Conservation (phyloP, 495 filamentous ascomycete species). For the Aspergillus ellipticus region DNA sequence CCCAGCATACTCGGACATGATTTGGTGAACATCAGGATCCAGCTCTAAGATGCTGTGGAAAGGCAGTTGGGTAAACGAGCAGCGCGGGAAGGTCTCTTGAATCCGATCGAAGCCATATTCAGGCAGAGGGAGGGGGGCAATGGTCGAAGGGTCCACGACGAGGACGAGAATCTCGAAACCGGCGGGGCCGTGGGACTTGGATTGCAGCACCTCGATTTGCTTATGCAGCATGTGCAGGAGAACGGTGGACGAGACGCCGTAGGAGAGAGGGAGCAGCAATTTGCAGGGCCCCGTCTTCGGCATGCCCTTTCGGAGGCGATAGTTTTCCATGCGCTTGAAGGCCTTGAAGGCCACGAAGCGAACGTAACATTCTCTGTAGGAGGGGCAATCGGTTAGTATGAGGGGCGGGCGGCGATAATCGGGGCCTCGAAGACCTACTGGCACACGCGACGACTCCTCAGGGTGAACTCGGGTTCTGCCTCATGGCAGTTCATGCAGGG, state of each 20-base stretch:
- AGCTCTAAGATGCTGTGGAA: slow-evolving; percentile 56
- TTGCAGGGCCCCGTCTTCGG: slow-evolving; percentile 39
- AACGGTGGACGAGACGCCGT: slow-evolving; percentile 76
- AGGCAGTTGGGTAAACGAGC: slow-evolving; percentile 50
- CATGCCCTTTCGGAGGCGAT: slow-evolving; percentile 38
- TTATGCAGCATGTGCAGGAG: slow-evolving; percentile 71
- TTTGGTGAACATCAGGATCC: slow-evolving; percentile 29
- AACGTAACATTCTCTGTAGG: slow-evolving; percentile 66
- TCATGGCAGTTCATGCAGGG: slow-evolving; percentile 43
- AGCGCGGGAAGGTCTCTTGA: slow-evolving; percentile 54
- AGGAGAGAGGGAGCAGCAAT: slow-evolving; percentile 75
- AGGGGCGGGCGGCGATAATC: not conserved
- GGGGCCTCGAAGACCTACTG: slow-evolving; percentile 41
- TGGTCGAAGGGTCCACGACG: slow-evolving; percentile 55
- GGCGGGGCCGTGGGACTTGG: slow-evolving; percentile 49
- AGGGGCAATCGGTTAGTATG: slow-evolving; percentile 11
- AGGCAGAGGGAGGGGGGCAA: slow-evolving; percentile 23
- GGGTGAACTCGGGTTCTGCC: slow-evolving; percentile 31
- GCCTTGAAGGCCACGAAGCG: slow-evolving; percentile 72
- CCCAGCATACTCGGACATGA: slow-evolving; percentile 27
- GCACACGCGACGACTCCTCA: slow-evolving; percentile 46
- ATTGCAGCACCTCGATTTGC: slow-evolving; percentile 58
- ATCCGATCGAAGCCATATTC: slow-evolving; percentile 33
- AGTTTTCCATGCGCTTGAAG: slow-evolving; percentile 72
- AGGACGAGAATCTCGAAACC: slow-evolving; percentile 66